These are phyloP conservation scores for Fraxinus latifolia DNA, from an alignment of 305 asterid species.

Conservation along the genomic window DNA sequence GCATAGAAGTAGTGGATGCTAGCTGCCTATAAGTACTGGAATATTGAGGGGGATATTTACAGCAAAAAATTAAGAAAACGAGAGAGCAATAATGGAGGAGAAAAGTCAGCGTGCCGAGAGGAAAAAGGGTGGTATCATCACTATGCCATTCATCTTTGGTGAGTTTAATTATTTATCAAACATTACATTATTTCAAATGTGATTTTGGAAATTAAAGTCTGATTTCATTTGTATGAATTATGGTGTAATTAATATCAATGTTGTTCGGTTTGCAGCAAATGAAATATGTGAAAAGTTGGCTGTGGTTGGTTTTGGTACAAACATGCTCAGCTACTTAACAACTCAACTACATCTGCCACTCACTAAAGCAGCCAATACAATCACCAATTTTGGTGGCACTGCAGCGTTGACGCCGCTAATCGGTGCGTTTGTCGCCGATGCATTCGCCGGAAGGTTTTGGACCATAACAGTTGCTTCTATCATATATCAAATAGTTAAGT, in stretches of 20 bases:
- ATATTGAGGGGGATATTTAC: conserved; percentile 9
- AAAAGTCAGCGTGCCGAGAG: conserved; percentile 31
- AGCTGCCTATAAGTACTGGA: conserved; percentile 39
- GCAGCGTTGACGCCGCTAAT: conserved; percentile 49
- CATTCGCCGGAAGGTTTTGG: conserved; percentile 54
- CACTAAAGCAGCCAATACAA: conserved; percentile 47
- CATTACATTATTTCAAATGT: not conserved
- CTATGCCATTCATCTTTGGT: conserved; percentile 98
- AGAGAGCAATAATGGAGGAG: conserved; percentile 33
- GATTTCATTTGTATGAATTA: not conserved
- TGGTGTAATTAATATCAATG: not conserved
- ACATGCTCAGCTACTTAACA: conserved; percentile 78
- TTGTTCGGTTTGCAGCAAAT: conserved; percentile 37
- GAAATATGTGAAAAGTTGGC: conserved; percentile 80
- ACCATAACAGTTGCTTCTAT: conserved; percentile 51
- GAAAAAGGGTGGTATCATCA: conserved; percentile 68
- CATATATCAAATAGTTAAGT: conserved; percentile 42
- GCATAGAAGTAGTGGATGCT: not conserved
- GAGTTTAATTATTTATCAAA: conserved; percentile 3
- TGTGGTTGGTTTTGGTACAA: conserved; percentile 73
- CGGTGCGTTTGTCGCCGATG: conserved; percentile 47
- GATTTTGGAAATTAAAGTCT: not conserved
- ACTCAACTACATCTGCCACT: conserved; percentile 57
- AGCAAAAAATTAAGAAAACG: conserved; percentile 4
- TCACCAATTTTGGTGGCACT: conserved; percentile 49